These are phyloP conservation scores for Pisolithus microcarpus DNA, from an alignment of 768 basidiomycete genomes.

Conservation along the genomic window DNA sequence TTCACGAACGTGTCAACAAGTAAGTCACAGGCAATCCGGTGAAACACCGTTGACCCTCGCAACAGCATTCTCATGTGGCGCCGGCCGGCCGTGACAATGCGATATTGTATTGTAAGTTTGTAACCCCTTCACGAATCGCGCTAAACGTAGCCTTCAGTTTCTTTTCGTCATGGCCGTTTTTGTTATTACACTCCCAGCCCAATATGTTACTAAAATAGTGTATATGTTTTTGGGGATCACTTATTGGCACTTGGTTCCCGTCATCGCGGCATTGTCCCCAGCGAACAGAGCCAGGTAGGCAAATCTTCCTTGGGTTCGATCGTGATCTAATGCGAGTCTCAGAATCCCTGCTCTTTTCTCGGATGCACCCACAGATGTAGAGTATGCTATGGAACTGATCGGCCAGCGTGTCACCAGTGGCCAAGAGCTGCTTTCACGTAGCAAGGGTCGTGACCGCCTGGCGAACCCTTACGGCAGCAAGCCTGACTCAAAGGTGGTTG, in stretches of 20 bases:
- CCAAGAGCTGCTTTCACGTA: conserved; percentile 37
- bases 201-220: conserved; percentile 41
- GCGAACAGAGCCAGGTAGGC: conserved; percentile 41
- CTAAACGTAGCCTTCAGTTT: conserved; percentile 22
- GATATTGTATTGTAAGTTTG: conserved; percentile 41
- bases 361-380: conserved; percentile 59
- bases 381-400: conserved; percentile 66
- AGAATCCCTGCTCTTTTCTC: conserved; percentile 43
- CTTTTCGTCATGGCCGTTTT: conserved; percentile 33
- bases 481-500: background rate
- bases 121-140: background rate
- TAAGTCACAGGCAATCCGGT: conserved; percentile 20
- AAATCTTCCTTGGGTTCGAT: background rate
- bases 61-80: conserved; percentile 65
- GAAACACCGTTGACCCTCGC: conserved; percentile 1
- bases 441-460: conserved; percentile 13
- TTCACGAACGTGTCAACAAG: conserved; percentile 63
- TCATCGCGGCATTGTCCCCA: conserved; percentile 45
- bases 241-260: conserved; percentile 60
- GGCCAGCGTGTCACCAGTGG: conserved; percentile 52
- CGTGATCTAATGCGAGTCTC: background rate
- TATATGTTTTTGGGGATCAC: conserved; percentile 42
- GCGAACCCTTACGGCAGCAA: conserved; percentile 11
- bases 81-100: conserved; percentile 40
- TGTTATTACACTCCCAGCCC: conserved; percentile 40